phyloP scores from a whole-genome alignment of 495 filamentous ascomycete genomes.

The Neurospora sp. region DNA sequence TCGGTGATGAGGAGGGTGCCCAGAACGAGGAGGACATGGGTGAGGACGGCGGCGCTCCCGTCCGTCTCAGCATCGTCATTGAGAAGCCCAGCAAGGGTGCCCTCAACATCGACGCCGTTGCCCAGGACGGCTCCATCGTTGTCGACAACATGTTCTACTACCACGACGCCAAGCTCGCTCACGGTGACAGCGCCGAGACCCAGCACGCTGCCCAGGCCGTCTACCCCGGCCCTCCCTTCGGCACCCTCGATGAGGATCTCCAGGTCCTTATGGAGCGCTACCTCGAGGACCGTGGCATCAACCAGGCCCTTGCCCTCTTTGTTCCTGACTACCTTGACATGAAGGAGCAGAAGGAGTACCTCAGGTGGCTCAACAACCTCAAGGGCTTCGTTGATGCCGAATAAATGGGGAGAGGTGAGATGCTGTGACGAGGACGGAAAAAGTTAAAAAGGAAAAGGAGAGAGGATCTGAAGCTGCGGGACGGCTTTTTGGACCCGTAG shows the following conservation, averaged over 20 bases:
- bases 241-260: slow-evolving; percentile 90
- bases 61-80: slow-evolving; percentile 74
- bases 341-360: slow-evolving; percentile 99
- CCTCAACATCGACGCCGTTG: slow-evolving; percentile 75
- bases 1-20: slow-evolving; percentile 53
- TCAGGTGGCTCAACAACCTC: slow-evolving; percentile 78
- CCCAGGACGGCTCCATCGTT: slow-evolving; percentile 76
- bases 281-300: slow-evolving; percentile 88
- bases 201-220: slow-evolving; percentile 51
- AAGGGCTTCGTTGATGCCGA: slow-evolving; percentile 68
- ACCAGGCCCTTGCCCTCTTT: slow-evolving; percentile 77
- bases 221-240: slow-evolving; percentile 88
- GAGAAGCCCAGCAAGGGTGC: slow-evolving; percentile 75
- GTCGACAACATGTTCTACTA: slow-evolving; percentile 91
- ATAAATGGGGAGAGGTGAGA: slow-evolving; percentile 4
- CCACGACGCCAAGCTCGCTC: slow-evolving; percentile 59
- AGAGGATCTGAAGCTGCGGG: not conserved
- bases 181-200: slow-evolving; percentile 35
- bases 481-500: not conserved
- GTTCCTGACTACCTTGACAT: slow-evolving; percentile 93
- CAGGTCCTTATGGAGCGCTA: slow-evolving; percentile 87
- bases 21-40: slow-evolving; percentile 30
- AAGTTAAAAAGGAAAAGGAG: not conserved
- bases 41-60: slow-evolving; percentile 47
- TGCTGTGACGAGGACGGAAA: not conserved